Evolutionary conservation across 139 green algal genomes (phyloP).

Genomic region (Volvox africanus): DNA sequence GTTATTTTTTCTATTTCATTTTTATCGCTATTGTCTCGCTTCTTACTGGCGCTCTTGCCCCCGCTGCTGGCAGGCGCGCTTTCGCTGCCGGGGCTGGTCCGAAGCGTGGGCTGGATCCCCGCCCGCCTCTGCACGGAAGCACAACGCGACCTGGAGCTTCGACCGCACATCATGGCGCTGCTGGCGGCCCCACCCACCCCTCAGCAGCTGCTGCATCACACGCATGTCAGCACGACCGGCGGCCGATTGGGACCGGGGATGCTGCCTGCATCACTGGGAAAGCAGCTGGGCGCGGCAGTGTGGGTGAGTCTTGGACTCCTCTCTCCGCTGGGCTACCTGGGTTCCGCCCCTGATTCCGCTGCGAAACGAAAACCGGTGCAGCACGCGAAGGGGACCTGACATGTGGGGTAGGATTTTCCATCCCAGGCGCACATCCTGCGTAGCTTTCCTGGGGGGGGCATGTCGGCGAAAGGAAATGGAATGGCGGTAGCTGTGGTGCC

Average conservation of each 20-base stretch:
- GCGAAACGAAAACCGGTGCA: no score
- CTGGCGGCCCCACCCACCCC: constrained; percentile 2
- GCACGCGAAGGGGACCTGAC: no score
- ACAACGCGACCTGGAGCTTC: constrained; percentile 58
- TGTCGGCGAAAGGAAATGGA: no score
- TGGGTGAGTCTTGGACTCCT: constrained; percentile 58
- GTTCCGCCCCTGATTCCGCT: no score
- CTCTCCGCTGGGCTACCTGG: no score
- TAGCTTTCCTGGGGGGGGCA: no score
- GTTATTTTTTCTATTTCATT: no score
- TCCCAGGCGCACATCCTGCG: no score
- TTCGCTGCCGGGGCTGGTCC: constrained; percentile 37
- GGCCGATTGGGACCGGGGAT: constrained; percentile 60
- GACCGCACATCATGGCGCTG: constrained; percentile 47
- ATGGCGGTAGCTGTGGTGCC: no score
- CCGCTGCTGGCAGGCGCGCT: constrained; percentile 3
- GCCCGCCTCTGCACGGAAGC: constrained; percentile 46
- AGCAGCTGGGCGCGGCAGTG: constrained; percentile 35
- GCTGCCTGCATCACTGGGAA: constrained; percentile 63
- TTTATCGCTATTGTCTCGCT: no score
- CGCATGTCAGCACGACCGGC: constrained; percentile 13
- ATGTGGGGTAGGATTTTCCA: no score
- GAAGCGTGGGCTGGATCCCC: constrained; percentile 51
- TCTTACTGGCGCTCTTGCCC: no score
- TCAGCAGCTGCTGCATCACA: background rate